Evolutionary conservation across 768 basidiomycete genomes (phyloP), one percentile per base, ranked within the genome.

Genomic region (Rhizopogon vinicolor): DNA sequence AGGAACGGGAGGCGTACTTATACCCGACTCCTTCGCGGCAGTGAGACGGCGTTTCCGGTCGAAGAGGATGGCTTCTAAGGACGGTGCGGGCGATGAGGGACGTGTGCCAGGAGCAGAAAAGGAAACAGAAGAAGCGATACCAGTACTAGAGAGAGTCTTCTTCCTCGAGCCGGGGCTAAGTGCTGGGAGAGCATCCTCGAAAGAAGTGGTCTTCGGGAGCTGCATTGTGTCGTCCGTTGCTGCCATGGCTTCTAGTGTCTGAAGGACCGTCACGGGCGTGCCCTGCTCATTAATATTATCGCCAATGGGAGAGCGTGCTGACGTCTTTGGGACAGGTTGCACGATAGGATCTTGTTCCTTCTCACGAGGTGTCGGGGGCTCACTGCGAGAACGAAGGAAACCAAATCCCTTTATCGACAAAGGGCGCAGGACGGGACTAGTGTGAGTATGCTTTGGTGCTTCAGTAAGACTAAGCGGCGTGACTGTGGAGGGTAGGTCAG

Each of bases 11-110:
- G 62, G 55, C 7, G 37, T 16, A n/a, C 12, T 50, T 16, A 55
- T 49, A 22, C 63, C 66, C 39, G 54, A 50, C 31, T 53, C 57
- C n/a, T 46, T 57, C 3, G 67, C 66, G 1, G 64, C 65, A 12
- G 57, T 64, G 29, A 78, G 56, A 46, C 87, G 79, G 42, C 86
- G 80, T 59, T 80, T 87, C 62, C 87, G 80, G 52, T 87, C 85
- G 52, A 86, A 65, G 42, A 88, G 63, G 43, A 89, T 76, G 1
- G 86, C 86, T 63, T 89, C 88, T 14, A 89, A 74, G 35, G 85
- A 78, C 9, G 81, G 77, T 4, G 76, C 74, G n/a, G 83, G 81
- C 6, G 81, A 78, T 7, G 69, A 60, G 57, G 73, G 72, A 10
- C 75, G 72, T 8, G 76, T 68, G 1, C 51, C 25, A 14, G 58